Percentiles rank a stretch among this genome's conserved stretches.
phyloP scores from a whole-genome alignment of 768 basidiomycete species.

The Russula olivacea region DNA sequence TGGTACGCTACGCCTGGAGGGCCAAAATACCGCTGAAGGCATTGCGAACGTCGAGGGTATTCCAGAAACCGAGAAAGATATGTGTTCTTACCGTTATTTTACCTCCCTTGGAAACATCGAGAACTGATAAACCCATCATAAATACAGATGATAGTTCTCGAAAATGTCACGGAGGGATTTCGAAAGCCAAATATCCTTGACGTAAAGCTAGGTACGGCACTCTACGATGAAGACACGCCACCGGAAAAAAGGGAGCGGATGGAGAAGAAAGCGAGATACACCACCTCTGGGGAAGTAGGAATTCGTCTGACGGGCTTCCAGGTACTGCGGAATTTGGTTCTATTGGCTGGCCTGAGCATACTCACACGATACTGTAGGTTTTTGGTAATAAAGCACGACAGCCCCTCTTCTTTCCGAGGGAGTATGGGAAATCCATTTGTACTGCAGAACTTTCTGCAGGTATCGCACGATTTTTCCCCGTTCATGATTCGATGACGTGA shows the following conservation, averaged over 20 bases:
- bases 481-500: constrained; percentile 28
- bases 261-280: constrained; percentile 58
- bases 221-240: constrained; percentile 63
- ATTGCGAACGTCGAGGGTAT: constrained; percentile 25
- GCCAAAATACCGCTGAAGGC: constrained; percentile 34
- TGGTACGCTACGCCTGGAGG: constrained; percentile 70
- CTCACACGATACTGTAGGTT: constrained; percentile 55
- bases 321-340: constrained; percentile 39
- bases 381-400: constrained; percentile 25
- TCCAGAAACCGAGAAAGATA: constrained; percentile 41
- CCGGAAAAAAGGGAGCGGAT: constrained; percentile 78
- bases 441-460: constrained; percentile 67
- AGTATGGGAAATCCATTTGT: constrained; percentile 74
- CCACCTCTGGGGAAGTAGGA: constrained; percentile 73
- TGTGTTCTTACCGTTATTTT: constrained; percentile 28
- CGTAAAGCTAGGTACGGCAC: constrained; percentile 84
- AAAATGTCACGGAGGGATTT: constrained; percentile 75
- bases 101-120: not conserved
- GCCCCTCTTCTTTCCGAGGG: constrained; percentile 62
- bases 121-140: constrained; percentile 13
- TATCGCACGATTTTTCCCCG: constrained; percentile 73
- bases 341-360: not conserved
- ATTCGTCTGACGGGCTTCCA: constrained; percentile 86
- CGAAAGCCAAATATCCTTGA: constrained; percentile 82
- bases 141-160: constrained; percentile 69